Evolutionary conservation across 352 stramenopile species (phyloP).

Genomic region (Phytophthora meadii): DNA sequence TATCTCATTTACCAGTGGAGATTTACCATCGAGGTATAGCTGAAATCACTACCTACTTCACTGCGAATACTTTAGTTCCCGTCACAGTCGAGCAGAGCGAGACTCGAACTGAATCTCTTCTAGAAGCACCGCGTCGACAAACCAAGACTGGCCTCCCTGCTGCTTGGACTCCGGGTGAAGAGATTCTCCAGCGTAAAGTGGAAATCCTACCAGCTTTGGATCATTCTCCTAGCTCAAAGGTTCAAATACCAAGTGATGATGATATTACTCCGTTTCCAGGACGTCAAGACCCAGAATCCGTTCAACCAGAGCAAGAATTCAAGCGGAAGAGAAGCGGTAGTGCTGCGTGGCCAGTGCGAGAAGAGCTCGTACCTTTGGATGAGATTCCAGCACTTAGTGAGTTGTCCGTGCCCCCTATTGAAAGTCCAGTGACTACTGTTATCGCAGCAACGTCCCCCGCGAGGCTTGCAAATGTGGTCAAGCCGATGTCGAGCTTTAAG

Average conservation of each 20-base stretch:
- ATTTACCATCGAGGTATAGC: constrained; percentile 27
- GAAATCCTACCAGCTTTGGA: constrained; percentile 34
- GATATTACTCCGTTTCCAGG: constrained; percentile 27
- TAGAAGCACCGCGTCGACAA: constrained; percentile 9
- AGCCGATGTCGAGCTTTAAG: constrained; percentile 8
- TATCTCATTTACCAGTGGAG: constrained; percentile 31
- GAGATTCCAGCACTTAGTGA: constrained; percentile 7
- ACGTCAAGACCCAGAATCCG: constrained; percentile 13
- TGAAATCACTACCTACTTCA: constrained; percentile 27
- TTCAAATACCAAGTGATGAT: constrained; percentile 7
- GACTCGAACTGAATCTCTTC: constrained; percentile 13
- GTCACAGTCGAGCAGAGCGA: constrained; percentile 16
- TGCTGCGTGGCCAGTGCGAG: constrained; percentile 17
- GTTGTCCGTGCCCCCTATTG: background rate
- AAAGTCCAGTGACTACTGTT: background rate
- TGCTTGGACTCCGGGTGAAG: constrained; percentile 25
- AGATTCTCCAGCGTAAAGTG: constrained; percentile 32
- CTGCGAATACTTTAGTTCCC: constrained; percentile 16
- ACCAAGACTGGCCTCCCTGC: constrained; percentile 10
- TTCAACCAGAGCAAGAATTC: constrained; percentile 4
- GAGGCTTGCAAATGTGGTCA: constrained; percentile 1
- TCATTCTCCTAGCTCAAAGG: constrained; percentile 2
- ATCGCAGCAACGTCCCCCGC: background rate
- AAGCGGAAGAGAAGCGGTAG: constrained; percentile 9
- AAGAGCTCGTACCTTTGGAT: constrained; percentile 11